Percentiles rank a stretch among this genome's conserved stretches.
Conservation (phyloP, 225 moss, liverwort and hornwort species). For the Bryoerythrophyllum caledonicum region DNA sequence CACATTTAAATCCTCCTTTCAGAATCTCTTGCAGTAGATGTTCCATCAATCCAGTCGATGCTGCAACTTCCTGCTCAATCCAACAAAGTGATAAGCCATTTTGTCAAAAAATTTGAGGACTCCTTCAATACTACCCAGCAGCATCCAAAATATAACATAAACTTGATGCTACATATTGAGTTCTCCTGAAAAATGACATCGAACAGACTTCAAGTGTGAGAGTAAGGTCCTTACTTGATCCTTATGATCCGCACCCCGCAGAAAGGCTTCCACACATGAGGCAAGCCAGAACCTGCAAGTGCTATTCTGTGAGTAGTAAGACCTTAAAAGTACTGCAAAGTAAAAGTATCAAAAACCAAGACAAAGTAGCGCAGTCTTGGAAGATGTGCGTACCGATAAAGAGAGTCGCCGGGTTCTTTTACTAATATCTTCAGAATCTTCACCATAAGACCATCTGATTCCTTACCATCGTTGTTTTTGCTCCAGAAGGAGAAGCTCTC, state of each 20-base stretch:
- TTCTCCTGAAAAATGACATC: background rate
- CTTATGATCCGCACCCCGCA: constrained; percentile 63
- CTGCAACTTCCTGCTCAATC: constrained; percentile 52
- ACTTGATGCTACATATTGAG: background rate
- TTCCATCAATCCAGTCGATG: constrained; percentile 75
- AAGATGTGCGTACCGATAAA: constrained; percentile 52
- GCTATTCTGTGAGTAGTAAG: constrained; percentile 1
- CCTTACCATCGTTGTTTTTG: constrained; percentile 38
- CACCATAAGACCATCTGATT: constrained; percentile 60
- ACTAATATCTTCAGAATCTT: constrained; percentile 68
- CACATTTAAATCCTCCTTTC: constrained; percentile 70
- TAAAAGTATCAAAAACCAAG: constrained; percentile 10
- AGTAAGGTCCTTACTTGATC: constrained; percentile 52
- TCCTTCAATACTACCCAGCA: background rate
- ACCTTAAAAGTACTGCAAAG: constrained; percentile 7
- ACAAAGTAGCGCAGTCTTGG: background rate
- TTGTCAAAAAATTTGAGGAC: background rate
- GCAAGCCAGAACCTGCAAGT: constrained; percentile 78
- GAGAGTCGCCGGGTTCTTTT: constrained; percentile 66
- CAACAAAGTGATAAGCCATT: constrained; percentile 16
- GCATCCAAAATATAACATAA: background rate
- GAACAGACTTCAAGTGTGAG: constrained; percentile 1
- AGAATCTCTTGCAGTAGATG: constrained; percentile 69
- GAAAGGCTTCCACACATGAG: constrained; percentile 75
- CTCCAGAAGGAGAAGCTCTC: constrained; percentile 44